phyloP scores from a whole-genome alignment of 2,329 filamentous ascomycete genomes.

The Verticillium longisporum region DNA sequence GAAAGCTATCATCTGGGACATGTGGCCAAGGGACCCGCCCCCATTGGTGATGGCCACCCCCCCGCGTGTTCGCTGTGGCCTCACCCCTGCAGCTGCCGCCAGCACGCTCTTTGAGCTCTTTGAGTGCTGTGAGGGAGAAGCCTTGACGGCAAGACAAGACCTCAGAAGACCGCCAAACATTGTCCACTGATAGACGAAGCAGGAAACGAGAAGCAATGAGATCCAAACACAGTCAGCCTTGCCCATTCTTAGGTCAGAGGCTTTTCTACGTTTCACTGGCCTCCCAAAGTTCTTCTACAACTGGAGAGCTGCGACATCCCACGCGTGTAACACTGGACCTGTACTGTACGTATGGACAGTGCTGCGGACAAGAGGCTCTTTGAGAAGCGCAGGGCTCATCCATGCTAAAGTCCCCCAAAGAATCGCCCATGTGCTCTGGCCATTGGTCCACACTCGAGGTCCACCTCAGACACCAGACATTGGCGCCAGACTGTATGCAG shows the following conservation, averaged over 20 bases:
- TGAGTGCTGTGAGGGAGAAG: not conserved
- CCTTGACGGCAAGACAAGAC: not conserved
- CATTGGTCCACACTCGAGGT: conserved; percentile 28
- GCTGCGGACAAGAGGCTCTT: not conserved
- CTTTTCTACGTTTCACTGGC: too few relatives aligned
- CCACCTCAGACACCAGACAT: not conserved
- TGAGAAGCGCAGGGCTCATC: not conserved
- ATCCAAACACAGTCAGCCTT: not conserved
- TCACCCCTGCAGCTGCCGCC: not conserved
- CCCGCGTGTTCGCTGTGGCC: not conserved
- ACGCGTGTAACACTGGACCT: not conserved
- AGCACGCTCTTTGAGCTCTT: not conserved
- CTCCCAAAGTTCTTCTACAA: not conserved
- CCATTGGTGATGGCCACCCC: conserved; percentile 1
- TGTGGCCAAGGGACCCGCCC: conserved; percentile 2
- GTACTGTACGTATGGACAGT: not conserved
- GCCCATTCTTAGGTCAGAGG: not conserved
- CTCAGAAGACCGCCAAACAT: not conserved
- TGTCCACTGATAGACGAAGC: not conserved
- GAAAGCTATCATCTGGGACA: conserved; percentile 1
- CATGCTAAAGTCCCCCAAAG: conserved; percentile 5
- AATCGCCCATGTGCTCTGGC: conserved; percentile 31
- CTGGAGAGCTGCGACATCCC: not conserved
- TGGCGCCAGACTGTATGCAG: conserved; percentile 5
- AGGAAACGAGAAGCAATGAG: not conserved